Conservation (phyloP, 768 basidiomycete genomes). For the Hemileccinum impolitum region DNA sequence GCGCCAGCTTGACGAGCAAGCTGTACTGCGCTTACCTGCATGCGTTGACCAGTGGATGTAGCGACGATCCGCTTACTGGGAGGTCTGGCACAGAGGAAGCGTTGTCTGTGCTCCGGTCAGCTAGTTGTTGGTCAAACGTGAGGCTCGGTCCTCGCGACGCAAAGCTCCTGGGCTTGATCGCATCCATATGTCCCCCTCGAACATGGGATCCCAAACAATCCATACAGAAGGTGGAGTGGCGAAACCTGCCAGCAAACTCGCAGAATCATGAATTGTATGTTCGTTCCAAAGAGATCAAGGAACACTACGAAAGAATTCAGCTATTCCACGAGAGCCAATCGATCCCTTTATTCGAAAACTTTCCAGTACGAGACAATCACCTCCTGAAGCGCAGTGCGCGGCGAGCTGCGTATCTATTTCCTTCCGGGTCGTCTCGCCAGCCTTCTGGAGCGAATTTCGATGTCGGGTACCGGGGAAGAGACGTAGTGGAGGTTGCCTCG, state of each 20-base stretch:
- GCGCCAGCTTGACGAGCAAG: constrained; percentile 16
- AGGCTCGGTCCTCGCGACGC: constrained; percentile 25
- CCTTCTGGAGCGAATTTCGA: background rate
- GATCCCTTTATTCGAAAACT: background rate
- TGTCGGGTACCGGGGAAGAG: constrained; percentile 4
- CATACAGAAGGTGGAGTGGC: constrained; percentile 38
- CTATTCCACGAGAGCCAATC: constrained; percentile 1
- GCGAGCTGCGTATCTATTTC: constrained; percentile 2
- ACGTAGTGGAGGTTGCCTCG: background rate
- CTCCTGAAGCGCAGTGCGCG: constrained; percentile 13
- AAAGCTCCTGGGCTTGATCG: constrained; percentile 32
- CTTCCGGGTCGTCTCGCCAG: background rate
- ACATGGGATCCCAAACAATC: constrained; percentile 36
- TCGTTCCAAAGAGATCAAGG: constrained; percentile 25
- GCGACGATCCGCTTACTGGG: constrained; percentile 43
- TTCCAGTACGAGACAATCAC: constrained; percentile 1
- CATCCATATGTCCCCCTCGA: constrained; percentile 30
- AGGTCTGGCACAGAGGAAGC: constrained; percentile 21
- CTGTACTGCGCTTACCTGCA: constrained; percentile 44
- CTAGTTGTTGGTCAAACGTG: constrained; percentile 38
- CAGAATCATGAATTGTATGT: constrained; percentile 31
- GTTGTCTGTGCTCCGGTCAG: constrained; percentile 36
- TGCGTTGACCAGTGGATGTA: constrained; percentile 36
- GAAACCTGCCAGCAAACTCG: constrained; percentile 11
- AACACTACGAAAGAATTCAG: constrained; percentile 17